Evolutionary conservation across 2,329 filamentous ascomycete genomes (phyloP).

Genomic region (Aspergillus pseudotamarii): DNA sequence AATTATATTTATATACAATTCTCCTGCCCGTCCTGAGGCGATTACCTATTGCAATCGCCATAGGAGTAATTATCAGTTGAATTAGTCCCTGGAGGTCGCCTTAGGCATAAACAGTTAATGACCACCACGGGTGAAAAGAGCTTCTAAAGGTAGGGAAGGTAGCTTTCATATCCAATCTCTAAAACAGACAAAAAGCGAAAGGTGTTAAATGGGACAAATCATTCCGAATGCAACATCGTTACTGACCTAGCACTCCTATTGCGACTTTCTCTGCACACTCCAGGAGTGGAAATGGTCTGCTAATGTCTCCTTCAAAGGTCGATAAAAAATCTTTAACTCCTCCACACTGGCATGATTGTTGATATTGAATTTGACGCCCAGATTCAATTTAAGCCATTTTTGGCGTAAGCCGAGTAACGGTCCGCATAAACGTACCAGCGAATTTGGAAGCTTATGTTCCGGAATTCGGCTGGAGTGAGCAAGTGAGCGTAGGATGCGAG

Average conservation of each 20-base stretch:
- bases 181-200: background rate
- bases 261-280: background rate
- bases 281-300: conserved; percentile 19
- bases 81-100: background rate
- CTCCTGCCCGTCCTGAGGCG: no score
- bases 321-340: conserved; percentile 24
- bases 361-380: conserved; percentile 24
- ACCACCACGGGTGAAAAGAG: background rate
- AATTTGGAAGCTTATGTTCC: no score
- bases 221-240: no score
- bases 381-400: conserved; percentile 23
- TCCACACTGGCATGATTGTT: conserved; percentile 25
- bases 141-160: background rate
- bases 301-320: conserved; percentile 19
- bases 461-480: no score
- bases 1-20: background rate
- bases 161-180: background rate
- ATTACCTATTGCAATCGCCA: background rate
- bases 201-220: no score
- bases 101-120: background rate
- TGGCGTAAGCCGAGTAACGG: conserved; percentile 23
- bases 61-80: background rate
- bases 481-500: no score
- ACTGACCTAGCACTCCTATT: background rate
- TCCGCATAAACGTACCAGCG: conserved; percentile 5